Conservation (phyloP, 176 grass and related monocot genomes). For the Carex littledalei region DNA sequence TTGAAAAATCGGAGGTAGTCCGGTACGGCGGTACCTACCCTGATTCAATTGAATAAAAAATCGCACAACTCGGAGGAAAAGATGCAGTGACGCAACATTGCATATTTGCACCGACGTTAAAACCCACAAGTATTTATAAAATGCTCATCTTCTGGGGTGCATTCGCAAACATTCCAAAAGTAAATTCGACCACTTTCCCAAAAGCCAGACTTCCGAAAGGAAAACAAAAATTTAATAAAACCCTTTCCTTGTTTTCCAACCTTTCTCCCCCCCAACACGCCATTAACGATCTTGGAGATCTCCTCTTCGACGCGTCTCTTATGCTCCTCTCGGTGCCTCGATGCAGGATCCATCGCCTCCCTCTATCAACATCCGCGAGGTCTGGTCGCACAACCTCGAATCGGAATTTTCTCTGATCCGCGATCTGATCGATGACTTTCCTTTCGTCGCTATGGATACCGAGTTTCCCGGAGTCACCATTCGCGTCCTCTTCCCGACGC, state of each 20-base stretch:
- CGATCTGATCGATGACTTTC: slow-evolving; percentile 42
- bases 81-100: neutral
- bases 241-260: neutral
- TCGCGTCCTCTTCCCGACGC: slow-evolving; percentile 17
- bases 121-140: neutral
- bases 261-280: neutral
- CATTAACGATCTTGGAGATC: slow-evolving; percentile 14
- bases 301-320: slow-evolving; percentile 31
- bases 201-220: neutral
- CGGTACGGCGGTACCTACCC: too few species aligned
- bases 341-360: slow-evolving; percentile 6
- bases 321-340: slow-evolving; percentile 30
- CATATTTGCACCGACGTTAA: slow-evolving; percentile 9
- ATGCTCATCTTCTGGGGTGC: neutral
- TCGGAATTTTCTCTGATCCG: slow-evolving; percentile 61
- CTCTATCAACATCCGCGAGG: slow-evolving; percentile 64
- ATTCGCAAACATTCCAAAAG: neutral
- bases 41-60: too few species aligned
- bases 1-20: neutral
- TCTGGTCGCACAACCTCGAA: slow-evolving; percentile 64
- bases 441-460: slow-evolving; percentile 72
- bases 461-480: slow-evolving; percentile 72
- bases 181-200: neutral
- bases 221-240: slow-evolving; percentile 2
- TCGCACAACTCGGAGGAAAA: neutral